Percentiles rank a stretch among this genome's conserved stretches.
These are phyloP conservation scores for Phytophthora sojae DNA, from an alignment of 352 stramenopile species.

Conservation along the genomic window DNA sequence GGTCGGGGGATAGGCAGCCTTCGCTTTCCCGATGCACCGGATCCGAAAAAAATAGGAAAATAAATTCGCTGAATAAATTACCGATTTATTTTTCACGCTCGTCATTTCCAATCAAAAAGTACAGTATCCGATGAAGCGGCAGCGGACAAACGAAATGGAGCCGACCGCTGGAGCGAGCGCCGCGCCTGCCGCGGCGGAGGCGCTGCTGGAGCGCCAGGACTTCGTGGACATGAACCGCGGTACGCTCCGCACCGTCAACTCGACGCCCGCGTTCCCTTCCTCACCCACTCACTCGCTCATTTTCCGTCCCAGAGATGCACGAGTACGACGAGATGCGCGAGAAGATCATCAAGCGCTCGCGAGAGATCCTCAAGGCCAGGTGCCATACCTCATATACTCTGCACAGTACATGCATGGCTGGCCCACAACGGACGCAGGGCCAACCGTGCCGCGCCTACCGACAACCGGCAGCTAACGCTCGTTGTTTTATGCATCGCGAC, in stretches of 20 bases:
- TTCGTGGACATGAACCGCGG: conserved; percentile 65
- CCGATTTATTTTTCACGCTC: not conserved
- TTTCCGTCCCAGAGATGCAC: conserved; percentile 79
- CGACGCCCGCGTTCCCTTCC: not conserved
- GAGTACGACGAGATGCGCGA: conserved; percentile 93
- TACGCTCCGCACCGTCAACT: not conserved
- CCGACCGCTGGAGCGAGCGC: conserved; percentile 4
- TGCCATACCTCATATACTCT: conserved; percentile 14
- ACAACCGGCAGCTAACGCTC: not conserved
- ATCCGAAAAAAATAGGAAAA: not conserved
- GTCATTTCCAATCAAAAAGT: conserved; percentile 3
- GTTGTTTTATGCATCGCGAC: conserved; percentile 19
- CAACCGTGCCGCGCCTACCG: not conserved
- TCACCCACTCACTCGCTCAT: not conserved
- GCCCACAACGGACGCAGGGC: not conserved
- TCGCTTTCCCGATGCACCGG: not conserved
- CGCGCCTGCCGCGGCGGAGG: not conserved
- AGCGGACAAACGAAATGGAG: conserved; percentile 20
- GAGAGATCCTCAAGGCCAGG: conserved; percentile 95
- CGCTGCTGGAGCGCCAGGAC: conserved; percentile 52
- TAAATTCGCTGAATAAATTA: conserved; percentile 1
- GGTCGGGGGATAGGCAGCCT: not conserved
- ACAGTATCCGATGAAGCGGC: conserved; percentile 29
- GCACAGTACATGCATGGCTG: not conserved
- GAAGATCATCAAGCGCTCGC: conserved; percentile 94